A percentile compares a stretch with the other conserved stretches of the same genome.
Evolutionary conservation across 2,329 filamentous ascomycete genomes (phyloP).

Genomic region (Aspergillus nomiae): DNA sequence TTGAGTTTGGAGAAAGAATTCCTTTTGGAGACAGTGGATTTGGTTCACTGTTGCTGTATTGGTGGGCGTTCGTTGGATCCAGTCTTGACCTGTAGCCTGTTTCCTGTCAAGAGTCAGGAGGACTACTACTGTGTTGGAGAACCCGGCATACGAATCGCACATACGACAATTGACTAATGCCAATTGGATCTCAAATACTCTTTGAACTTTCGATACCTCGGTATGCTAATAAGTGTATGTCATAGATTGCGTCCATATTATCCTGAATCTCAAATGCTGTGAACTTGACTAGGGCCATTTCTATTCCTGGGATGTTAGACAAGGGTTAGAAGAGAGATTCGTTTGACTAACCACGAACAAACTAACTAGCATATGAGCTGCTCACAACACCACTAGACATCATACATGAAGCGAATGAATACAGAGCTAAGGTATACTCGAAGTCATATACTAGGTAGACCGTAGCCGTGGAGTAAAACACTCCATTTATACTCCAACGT

Average conservation of each 20-base stretch:
- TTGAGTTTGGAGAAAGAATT: background rate
- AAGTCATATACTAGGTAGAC: background rate
- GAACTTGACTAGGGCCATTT: too few relatives aligned
- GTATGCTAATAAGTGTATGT: background rate
- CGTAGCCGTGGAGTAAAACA: too few relatives aligned
- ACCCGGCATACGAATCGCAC: too few relatives aligned
- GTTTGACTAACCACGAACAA: background rate
- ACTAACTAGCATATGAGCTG: background rate
- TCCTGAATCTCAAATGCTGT: background rate
- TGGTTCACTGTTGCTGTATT: background rate
- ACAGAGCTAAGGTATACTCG: background rate
- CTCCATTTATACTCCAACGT: background rate
- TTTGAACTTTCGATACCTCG: background rate
- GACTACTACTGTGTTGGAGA: too few relatives aligned
- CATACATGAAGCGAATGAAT: background rate
- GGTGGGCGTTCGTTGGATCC: background rate
- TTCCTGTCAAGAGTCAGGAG: too few relatives aligned
- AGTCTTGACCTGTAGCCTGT: too few relatives aligned
- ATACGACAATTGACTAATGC: background rate
- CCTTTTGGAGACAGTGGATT: background rate
- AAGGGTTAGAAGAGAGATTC: background rate
- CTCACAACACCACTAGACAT: background rate
- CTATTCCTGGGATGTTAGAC: background rate
- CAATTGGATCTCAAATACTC: background rate
- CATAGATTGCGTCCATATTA: background rate